These are phyloP conservation scores for Syzygium malaccense DNA, from an alignment of 441 rosid genomes.

Conservation along the genomic window DNA sequence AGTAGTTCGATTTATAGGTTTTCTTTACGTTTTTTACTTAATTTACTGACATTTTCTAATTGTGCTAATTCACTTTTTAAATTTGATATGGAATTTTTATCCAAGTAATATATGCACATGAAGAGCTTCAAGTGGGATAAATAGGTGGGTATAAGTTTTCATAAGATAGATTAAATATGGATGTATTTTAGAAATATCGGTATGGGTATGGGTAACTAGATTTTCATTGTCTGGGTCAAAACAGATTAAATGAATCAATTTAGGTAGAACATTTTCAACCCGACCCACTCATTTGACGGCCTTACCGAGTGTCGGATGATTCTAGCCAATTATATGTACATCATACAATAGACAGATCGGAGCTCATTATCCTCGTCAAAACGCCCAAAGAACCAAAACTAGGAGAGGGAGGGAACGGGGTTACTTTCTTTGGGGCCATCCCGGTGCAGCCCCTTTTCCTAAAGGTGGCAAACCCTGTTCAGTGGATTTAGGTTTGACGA, in stretches of 20 bases:
- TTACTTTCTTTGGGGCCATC: neutral
- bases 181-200: neutral
- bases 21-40: neutral
- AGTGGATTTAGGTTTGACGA: too few relatives aligned
- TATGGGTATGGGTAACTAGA: accelerated
- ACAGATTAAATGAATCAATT: too few relatives aligned
- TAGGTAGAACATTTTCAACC: neutral
- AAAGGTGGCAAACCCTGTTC: neutral
- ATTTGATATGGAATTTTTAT: neutral
- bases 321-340: neutral
- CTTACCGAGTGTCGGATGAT: too few relatives aligned
- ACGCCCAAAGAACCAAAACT: neutral
- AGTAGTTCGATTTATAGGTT: neutral
- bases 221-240: accelerated
- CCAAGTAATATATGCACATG: neutral
- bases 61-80: neutral
- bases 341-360: too few relatives aligned
- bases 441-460: neutral
- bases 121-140: too few relatives aligned
- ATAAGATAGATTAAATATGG: neutral
- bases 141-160: neutral
- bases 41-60: too few relatives aligned
- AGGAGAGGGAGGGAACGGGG: neutral
- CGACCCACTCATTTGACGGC: neutral
- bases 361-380: neutral